Conservation (phyloP, 805 yeast genomes). For the Lipomyces mesembrius region DNA sequence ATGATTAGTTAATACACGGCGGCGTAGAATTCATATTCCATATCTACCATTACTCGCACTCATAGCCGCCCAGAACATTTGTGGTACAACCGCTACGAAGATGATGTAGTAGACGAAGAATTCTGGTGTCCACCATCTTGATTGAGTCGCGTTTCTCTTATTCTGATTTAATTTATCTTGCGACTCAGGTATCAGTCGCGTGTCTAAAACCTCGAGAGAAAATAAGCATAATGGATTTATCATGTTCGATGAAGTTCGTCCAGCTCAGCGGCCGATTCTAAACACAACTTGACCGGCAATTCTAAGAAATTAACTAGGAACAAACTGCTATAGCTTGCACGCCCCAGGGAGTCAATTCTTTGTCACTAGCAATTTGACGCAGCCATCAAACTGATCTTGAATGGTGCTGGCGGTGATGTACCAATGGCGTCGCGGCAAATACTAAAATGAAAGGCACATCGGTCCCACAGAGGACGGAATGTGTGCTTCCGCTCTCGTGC, state of each 20-base stretch:
- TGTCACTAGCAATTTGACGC: neutral
- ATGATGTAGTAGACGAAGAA: constrained; percentile 68
- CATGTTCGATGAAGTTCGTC: constrained; percentile 5
- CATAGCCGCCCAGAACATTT: constrained; percentile 81
- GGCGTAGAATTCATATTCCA: neutral
- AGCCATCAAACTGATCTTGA: neutral
- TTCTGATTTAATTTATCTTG: constrained; percentile 42
- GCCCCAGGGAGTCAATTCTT: too few relatives aligned
- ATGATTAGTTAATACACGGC: neutral
- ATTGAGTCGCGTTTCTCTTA: constrained; percentile 43
- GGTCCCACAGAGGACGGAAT: neutral
- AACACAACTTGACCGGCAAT: too few relatives aligned
- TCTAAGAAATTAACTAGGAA: too few relatives aligned
- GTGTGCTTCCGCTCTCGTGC: neutral
- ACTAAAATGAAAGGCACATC: too few relatives aligned
- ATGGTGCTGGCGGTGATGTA: neutral
- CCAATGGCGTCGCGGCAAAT: neutral
- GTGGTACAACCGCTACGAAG: constrained; percentile 74
- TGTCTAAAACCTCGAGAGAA: constrained; percentile 51
- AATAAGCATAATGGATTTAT: constrained; percentile 39
- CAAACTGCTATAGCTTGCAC: too few relatives aligned
- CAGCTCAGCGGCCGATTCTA: neutral
- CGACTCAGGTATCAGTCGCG: constrained; percentile 49
- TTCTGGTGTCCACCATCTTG: constrained; percentile 79
- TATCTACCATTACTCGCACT: constrained; percentile 63